These are phyloP conservation scores for Babesia divergens DNA, from an alignment of 169 alveolate genomes.

Conservation along the genomic window DNA sequence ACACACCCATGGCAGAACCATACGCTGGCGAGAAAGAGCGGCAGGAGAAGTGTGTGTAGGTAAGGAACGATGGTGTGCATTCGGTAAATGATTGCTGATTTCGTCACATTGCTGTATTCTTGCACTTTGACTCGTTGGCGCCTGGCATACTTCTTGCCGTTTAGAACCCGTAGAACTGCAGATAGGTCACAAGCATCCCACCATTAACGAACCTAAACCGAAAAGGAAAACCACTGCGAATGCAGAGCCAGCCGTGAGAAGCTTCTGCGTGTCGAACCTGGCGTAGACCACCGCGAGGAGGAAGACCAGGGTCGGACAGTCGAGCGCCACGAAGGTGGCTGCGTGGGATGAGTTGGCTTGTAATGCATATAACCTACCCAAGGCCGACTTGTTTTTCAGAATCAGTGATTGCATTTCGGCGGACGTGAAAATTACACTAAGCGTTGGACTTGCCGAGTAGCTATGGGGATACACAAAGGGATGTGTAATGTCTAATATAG, in stretches of 20 bases:
- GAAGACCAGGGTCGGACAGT: constrained; percentile 4
- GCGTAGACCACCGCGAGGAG: background rate
- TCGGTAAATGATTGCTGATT: background rate
- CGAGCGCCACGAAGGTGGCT: constrained; percentile 38
- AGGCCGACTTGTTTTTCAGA: background rate
- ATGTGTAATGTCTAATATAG: background rate
- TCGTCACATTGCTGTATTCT: background rate
- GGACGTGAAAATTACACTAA: background rate
- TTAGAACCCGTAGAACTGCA: constrained; percentile 2
- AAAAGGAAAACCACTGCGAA: background rate
- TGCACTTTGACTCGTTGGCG: background rate
- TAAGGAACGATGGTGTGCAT: constrained; percentile 7
- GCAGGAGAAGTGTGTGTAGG: background rate
- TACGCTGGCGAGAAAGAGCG: constrained; percentile 3
- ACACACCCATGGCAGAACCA: background rate
- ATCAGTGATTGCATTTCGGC: background rate
- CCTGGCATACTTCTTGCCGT: constrained; percentile 19
- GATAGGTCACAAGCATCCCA: background rate
- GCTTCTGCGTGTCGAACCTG: background rate
- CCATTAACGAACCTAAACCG: constrained; percentile 2
- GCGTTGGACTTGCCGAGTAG: background rate
- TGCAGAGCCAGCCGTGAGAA: background rate
- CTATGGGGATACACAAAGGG: constrained; percentile 22
- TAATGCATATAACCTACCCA: constrained; percentile 7
- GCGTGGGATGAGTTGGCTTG: background rate